Percentiles rank a stretch among this genome's conserved stretches.
phyloP scores from a whole-genome alignment of 2,329 filamentous ascomycete species.

The Hymenotorrendiella dingleyae region DNA sequence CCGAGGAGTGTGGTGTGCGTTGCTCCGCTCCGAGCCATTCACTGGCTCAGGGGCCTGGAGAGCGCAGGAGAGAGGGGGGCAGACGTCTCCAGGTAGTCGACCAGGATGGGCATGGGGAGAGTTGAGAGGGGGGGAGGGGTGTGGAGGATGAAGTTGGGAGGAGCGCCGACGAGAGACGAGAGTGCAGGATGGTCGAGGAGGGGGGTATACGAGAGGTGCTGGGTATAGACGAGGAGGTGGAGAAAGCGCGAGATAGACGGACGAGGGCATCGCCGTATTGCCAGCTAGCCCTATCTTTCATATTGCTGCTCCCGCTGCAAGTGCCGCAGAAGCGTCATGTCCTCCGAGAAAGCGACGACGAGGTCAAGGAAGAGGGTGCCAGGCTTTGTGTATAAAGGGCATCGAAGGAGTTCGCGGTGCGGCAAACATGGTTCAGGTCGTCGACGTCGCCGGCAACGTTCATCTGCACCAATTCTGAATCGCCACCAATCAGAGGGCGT shows the following conservation, averaged over 20 bases:
- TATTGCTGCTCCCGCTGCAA: no score
- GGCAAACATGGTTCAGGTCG: background rate
- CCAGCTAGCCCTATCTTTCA: no score
- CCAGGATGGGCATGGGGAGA: background rate
- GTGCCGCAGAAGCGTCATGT: no score
- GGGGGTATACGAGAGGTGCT: background rate
- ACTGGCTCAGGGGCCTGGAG: no score
- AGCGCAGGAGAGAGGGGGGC: no score
- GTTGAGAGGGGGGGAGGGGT: background rate
- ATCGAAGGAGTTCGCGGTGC: background rate
- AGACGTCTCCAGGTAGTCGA: no score
- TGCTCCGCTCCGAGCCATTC: no score
- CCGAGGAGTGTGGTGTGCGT: no score
- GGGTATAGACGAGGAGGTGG: background rate
- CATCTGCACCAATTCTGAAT: background rate
- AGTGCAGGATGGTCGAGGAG: background rate
- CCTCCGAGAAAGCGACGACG: background rate
- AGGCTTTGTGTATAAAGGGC: background rate
- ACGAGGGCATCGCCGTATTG: background rate
- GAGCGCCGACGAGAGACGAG: no score
- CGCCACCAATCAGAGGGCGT: slow-evolving; percentile 9
- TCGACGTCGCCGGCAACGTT: background rate
- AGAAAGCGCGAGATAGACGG: background rate
- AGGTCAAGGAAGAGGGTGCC: background rate
- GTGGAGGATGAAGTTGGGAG: background rate